Conservation (phyloP, 2,329 filamentous ascomycete genomes). For the Ascochyta clinopodiicola region DNA sequence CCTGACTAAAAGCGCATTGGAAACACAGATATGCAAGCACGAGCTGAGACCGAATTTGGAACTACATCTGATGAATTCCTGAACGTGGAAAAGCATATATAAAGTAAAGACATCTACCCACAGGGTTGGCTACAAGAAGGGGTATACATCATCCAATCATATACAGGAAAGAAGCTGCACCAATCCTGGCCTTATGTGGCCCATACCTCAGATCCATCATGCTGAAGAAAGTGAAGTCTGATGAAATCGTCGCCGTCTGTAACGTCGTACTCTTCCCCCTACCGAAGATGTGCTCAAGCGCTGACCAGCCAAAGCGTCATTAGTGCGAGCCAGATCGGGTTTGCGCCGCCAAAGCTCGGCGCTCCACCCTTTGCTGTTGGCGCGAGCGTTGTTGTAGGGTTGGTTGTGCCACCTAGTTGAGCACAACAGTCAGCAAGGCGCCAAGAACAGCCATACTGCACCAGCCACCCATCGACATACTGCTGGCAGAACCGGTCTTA, state of each 20-base stretch:
- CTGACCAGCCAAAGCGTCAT: not conserved
- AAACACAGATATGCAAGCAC: too few species aligned
- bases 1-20: too few species aligned
- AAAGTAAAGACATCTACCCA: conserved; percentile 3
- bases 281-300: not conserved
- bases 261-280: not conserved
- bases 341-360: not conserved
- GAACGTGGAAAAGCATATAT: conserved; percentile 3
- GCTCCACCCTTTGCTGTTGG: conserved; percentile 9
- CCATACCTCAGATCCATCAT: not conserved
- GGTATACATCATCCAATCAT: conserved; percentile 27
- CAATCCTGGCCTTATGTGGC: not conserved
- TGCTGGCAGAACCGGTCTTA: conserved; percentile 25
- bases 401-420: conserved; percentile 8
- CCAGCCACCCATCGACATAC: conserved; percentile 16
- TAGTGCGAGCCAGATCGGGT: not conserved
- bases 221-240: not conserved
- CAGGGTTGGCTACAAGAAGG: conserved; percentile 12
- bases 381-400: not conserved
- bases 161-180: conserved; percentile 17
- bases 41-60: not conserved
- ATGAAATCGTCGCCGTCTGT: not conserved
- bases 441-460: conserved; percentile 11
- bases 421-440: conserved; percentile 15
- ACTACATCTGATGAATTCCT: conserved; percentile 1